Evolutionary conservation across 495 filamentous ascomycete species (phyloP), one percentile per base, ranked within the genome.

Genomic region (Neurospora sp.): DNA sequence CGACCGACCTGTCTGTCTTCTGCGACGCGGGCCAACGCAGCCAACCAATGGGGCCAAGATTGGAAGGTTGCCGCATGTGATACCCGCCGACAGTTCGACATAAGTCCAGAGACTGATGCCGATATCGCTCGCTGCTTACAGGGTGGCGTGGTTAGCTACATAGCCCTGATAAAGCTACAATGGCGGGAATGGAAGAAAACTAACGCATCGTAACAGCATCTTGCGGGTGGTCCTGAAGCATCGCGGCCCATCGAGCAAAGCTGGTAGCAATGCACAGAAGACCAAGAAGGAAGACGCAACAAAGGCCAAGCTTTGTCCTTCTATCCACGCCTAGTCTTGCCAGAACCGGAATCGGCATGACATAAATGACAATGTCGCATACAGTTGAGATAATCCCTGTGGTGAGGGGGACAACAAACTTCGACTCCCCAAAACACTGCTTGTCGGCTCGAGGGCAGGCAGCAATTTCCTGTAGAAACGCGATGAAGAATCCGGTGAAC

Each of bases 1-100:
- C 27, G 53, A 61, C 12, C 12, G 53, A 35, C 27, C 27, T 16
- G 27, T 61, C 3, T 7, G 12, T 35, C 12, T 27, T 35, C 22
- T 7, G 3, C 53, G 45, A 1, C 27, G 53, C 3, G 74, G 61
- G 31, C 74, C 72, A 6, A 73, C 18, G 39, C 74, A 75, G 1
- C 73, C 75, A 8, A 74, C 0, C 7, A 76, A 20, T 1, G 75
- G 73, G 0, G 75, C 75, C 8, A 76, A 59, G 22, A 76, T 73
- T 1, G 75, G 75, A 6, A 76, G 71, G n/a, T 74, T 76, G 7
- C 73, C 75, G 70, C 75, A 76, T 3, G 75, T 74, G 42, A 76
- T 74, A 8, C 70, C 75, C n/a, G 73, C 71, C 3, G 75, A 74
- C 39, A 76, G 65, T 20, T 76, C 75, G 41, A 74, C 47, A n/a